Conservation (phyloP, 75 land plant species). For the Pseudotsuga menziesii region DNA sequence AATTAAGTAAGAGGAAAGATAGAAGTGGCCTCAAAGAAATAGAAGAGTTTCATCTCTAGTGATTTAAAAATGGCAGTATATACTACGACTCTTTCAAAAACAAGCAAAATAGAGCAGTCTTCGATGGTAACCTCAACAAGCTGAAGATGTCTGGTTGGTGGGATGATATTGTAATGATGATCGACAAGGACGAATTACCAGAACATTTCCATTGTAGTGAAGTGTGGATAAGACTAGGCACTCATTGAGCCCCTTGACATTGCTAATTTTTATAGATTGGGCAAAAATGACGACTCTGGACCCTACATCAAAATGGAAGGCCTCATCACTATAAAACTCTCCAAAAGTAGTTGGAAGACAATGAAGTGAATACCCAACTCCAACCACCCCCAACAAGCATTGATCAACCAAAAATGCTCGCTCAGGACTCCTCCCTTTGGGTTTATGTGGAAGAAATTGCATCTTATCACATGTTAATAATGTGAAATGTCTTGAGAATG, state of each 20-base stretch:
- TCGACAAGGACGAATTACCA: slow-evolving; percentile 34
- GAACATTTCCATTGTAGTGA: slow-evolving; percentile 30
- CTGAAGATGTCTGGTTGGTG: slow-evolving; percentile 36
- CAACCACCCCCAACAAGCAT: background rate
- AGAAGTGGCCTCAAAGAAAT: slow-evolving; percentile 14
- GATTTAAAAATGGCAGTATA: slow-evolving; percentile 20
- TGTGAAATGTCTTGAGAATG: slow-evolving; percentile 6
- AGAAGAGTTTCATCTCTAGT: slow-evolving; percentile 37
- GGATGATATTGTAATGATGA: slow-evolving; percentile 31
- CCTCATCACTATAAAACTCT: background rate
- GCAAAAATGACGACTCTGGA: slow-evolving; percentile 18
- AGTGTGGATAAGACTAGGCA: slow-evolving; percentile 40
- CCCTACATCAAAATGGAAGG: slow-evolving; percentile 24
- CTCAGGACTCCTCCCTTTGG: background rate
- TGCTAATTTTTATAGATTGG: slow-evolving; percentile 42
- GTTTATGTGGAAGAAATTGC: slow-evolving; percentile 3
- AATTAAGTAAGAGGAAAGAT: background rate
- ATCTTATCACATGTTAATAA: background rate
- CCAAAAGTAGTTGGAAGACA: background rate
- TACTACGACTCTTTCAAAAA: slow-evolving; percentile 48
- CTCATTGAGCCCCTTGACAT: slow-evolving; percentile 60
- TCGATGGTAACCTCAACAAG: slow-evolving; percentile 26
- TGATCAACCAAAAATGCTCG: background rate
- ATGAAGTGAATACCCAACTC: background rate
- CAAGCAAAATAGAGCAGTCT: slow-evolving; percentile 11